Conservation (phyloP, 257 asterid genomes). For the Solanum pinnatisectum region DNA sequence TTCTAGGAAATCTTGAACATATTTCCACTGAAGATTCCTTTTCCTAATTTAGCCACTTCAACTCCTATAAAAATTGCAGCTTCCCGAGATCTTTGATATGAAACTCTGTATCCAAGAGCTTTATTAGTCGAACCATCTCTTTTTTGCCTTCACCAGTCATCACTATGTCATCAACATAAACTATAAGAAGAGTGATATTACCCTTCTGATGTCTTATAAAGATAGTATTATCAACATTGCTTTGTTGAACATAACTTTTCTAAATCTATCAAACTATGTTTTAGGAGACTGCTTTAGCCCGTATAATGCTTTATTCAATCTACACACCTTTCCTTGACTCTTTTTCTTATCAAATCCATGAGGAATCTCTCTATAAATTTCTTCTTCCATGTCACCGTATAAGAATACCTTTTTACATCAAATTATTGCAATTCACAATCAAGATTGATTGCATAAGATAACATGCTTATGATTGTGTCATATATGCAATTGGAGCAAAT, state of each 20-base stretch:
- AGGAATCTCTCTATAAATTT: background rate
- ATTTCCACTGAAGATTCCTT: background rate
- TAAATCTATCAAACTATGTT: background rate
- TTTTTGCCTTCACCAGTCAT: background rate
- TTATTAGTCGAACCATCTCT: background rate
- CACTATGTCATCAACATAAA: background rate
- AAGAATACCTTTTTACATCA: background rate
- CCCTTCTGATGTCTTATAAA: background rate
- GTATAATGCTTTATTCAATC: background rate
- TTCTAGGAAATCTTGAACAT: background rate
- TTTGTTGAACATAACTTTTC: background rate
- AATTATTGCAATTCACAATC: background rate
- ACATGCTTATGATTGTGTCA: background rate
- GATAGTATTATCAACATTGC: background rate
- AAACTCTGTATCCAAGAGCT: background rate
- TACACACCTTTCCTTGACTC: background rate
- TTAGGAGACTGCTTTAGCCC: background rate
- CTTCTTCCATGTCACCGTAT: background rate
- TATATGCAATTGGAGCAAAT: background rate
- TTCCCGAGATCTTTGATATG: background rate
- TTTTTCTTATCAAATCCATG: background rate
- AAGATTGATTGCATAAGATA: background rate
- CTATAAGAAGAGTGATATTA: background rate
- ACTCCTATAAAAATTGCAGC: background rate
- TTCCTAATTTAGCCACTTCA: background rate